These are phyloP conservation scores for Biscutella laevigata DNA, from an alignment of 441 rosid species.

Conservation along the genomic window DNA sequence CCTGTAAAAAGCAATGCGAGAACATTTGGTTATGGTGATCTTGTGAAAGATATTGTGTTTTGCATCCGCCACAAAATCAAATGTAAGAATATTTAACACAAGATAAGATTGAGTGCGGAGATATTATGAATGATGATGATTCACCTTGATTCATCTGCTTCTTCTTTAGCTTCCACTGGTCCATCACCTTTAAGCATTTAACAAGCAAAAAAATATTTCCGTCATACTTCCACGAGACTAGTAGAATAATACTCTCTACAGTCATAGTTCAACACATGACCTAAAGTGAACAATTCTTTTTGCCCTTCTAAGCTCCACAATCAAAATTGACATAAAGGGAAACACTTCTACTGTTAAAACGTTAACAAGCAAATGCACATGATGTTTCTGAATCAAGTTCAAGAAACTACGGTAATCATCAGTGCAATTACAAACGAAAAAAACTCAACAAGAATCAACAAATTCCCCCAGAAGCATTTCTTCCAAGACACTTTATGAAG, in stretches of 20 bases:
- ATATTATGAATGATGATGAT: background rate
- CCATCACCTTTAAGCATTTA: constrained; percentile 15
- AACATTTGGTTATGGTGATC: background rate
- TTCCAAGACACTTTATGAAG: background rate
- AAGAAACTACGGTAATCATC: background rate
- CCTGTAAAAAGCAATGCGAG: constrained; percentile 18
- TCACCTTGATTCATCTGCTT: constrained; percentile 25
- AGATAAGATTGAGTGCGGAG: background rate
- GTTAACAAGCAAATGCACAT: background rate
- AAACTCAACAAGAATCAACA: background rate
- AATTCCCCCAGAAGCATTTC: background rate
- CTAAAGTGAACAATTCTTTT: background rate
- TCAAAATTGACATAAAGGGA: background rate
- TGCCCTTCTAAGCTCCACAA: background rate
- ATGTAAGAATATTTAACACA: background rate
- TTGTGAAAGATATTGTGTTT: background rate
- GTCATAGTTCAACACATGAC: background rate
- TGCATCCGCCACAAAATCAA: background rate
- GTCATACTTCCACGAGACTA: background rate
- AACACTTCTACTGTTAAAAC: background rate
- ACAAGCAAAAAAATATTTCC: background rate
- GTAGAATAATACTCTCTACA: background rate
- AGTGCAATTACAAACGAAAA: background rate
- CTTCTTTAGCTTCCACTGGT: constrained; percentile 13
- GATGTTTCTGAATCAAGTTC: background rate